Evolutionary conservation across 495 filamentous ascomycete genomes (phyloP), one percentile per base, ranked within the genome.

Genomic region (Geoglossum glabrum): DNA sequence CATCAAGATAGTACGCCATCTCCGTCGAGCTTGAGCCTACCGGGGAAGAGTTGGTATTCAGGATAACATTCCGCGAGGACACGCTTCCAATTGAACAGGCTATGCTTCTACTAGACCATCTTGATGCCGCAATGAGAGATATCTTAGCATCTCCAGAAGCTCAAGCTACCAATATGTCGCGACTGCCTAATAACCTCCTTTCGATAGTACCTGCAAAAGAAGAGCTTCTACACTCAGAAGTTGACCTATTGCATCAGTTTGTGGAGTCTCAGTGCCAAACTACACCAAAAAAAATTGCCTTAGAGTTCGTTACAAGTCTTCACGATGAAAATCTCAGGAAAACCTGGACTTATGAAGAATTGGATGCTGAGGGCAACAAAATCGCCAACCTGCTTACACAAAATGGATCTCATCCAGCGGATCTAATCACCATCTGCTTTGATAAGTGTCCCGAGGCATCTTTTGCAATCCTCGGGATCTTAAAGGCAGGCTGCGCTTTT

Each of bases 401-500:
- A 0, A 56, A 66, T 31, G 63, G 69, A 36, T 64, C 71, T 23
- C 59, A 68, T 27, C 60, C 70, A 0, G 77, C 79, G 3, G 66
- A 71, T 19, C 76, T 88, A n/a, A 71, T 94, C 19, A 84, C 79
- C 0, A 79, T 87, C 8, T 84, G 83, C 64, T 90, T 94, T 62
- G 79, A 88, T 55, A 90, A 90, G 66, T 87, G 80, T 60, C 80
- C 86, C 0, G 79, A 85, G 52, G 78, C 87, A 10, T 88, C 83
- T 49, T 82, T 88, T 60, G 79, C 84, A 1, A 86, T 90, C 25
- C 71, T 92, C 6, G 87, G 85, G 5, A 81, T 90, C 46, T 69
- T 92, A 50, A 92, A 92, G 66, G 79, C 81, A 6, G 90, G 88
- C 0, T 90, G 84, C 63, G 77, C 80, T 0, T 96, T 89, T 68